Percentiles rank a stretch among this genome's conserved stretches.
Conservation (phyloP, 345 rosid species). For the Eutrema japonicum region DNA sequence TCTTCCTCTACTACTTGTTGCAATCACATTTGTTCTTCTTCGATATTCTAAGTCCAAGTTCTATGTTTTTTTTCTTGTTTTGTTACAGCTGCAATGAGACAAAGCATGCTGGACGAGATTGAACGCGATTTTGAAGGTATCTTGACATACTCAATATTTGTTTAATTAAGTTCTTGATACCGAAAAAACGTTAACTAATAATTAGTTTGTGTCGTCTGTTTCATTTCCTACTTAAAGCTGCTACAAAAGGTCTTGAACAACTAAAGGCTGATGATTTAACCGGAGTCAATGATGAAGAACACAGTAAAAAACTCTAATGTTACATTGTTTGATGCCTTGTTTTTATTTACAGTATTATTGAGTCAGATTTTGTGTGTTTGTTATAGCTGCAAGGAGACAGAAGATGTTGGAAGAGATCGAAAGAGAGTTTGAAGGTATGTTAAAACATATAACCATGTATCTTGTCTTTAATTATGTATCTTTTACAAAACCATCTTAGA, state of each 20-base stretch:
- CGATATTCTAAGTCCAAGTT: background rate
- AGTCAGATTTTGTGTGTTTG: slow-evolving; percentile 17
- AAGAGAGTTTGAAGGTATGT: slow-evolving; percentile 43
- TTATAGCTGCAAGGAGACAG: slow-evolving; percentile 34
- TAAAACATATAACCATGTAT: background rate
- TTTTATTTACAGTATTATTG: slow-evolving; percentile 6
- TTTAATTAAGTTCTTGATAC: slow-evolving; percentile 2
- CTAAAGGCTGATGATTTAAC: slow-evolving; percentile 40
- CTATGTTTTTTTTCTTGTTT: background rate
- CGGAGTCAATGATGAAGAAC: slow-evolving; percentile 39
- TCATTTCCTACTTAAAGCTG: slow-evolving; percentile 28
- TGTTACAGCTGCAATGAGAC: slow-evolving; percentile 38
- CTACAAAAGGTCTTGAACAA: slow-evolving; percentile 42
- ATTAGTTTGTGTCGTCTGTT: slow-evolving; percentile 1
- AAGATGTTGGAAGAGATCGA: slow-evolving; percentile 44
- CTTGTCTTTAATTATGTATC: background rate
- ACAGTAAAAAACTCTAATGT: slow-evolving; percentile 6
- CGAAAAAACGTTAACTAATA: background rate
- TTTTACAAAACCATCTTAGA: slow-evolving; percentile 14
- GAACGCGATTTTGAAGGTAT: slow-evolving; percentile 45
- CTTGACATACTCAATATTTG: slow-evolving; percentile 1
- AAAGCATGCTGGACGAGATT: slow-evolving; percentile 43
- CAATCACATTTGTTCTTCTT: slow-evolving; percentile 24
- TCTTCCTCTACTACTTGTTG: slow-evolving; percentile 2
- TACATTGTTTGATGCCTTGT: slow-evolving; percentile 8